Base-by-base conservation (phyloP, 2,329 filamentous ascomycete genomes). In the Neophaeococcomyces mojaviensis region DNA sequence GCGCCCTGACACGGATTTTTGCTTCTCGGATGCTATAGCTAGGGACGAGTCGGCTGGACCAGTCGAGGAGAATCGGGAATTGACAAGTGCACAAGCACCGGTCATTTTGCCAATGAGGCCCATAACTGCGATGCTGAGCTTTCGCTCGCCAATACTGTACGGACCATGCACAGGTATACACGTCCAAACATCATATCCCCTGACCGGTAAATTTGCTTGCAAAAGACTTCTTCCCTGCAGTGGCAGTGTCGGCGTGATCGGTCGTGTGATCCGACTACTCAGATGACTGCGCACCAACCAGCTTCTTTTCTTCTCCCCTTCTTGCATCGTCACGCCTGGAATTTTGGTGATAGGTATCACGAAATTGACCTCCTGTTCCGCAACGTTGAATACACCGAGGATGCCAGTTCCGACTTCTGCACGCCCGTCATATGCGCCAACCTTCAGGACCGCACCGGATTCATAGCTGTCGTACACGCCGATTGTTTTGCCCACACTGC, bases 31-130 rank as follows among this genome's bases (percentile, higher is more conserved):
- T 33, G 18, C 22, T 16, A 24, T 16, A 18, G 48, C 24, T 10
- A 50, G 37, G 7, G 44, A 69, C 0, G 35, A 12, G 13, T 19
- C 26, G 16, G 26, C 15, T 46, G 47, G 16, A 38, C 73, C 69
- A 30, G 75, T 66, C 55, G 81, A 61, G 28, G 74, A 74, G 36
- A 82, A 74, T 22, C 76, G 72, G n/a, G 71, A 81, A 31, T 71
- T 73, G 1, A 83, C 69, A 6, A 95, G 74, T 0, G 88, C 88
- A 1, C 87, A 88, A 1, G 83, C 80, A 0, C 88, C 90, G 0
- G 88, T 88, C 86, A 97, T 94, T 64, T 96, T 95, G 2, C 78
- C 84, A 3, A 94, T 54, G 2, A 97, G 69, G 0, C 90, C 90
- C 1, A 97, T 64, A 15, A 84, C 81, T 1, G 86, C 81, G 1